Conservation (phyloP, 345 rosid species). For the Aquilaria sinensis region DNA sequence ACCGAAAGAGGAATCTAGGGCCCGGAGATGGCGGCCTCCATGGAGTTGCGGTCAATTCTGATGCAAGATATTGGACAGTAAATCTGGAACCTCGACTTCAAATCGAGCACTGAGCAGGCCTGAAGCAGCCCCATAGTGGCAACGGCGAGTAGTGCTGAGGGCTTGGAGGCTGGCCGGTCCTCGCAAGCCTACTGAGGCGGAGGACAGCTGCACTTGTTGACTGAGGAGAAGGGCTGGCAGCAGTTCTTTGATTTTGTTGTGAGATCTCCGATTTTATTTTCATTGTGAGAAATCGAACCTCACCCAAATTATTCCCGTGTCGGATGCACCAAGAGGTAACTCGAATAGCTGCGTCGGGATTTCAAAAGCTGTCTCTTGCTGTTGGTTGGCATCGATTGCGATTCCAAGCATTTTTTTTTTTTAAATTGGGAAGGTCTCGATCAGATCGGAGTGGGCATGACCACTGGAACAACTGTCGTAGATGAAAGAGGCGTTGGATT, state of each 20-base stretch:
- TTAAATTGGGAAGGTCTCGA: too few species aligned
- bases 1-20: conserved; percentile 67
- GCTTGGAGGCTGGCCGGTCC: conserved; percentile 35
- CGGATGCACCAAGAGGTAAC: too few species aligned
- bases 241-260: conserved; percentile 1
- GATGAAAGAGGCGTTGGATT: too few species aligned
- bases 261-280: too few species aligned
- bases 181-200: conserved; percentile 14
- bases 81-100: conserved; percentile 90
- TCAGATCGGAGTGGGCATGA: too few species aligned
- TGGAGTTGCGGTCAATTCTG: conserved; percentile 61
- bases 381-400: too few species aligned
- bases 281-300: too few species aligned
- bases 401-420: too few species aligned
- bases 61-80: conserved; percentile 82
- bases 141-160: conserved; percentile 56
- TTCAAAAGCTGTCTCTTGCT: too few species aligned
- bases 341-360: too few species aligned
- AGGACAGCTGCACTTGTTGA: conserved; percentile 61
- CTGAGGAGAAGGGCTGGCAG: conserved; percentile 28
- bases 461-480: too few species aligned
- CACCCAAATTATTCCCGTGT: too few species aligned
- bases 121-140: conserved; percentile 48
- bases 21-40: conserved; percentile 67
- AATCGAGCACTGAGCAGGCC: conserved; percentile 74